A percentile compares a stretch with the other conserved stretches of the same genome.
phyloP scores from a whole-genome alignment of 768 basidiomycete species.

The Dentipellis sp. region DNA sequence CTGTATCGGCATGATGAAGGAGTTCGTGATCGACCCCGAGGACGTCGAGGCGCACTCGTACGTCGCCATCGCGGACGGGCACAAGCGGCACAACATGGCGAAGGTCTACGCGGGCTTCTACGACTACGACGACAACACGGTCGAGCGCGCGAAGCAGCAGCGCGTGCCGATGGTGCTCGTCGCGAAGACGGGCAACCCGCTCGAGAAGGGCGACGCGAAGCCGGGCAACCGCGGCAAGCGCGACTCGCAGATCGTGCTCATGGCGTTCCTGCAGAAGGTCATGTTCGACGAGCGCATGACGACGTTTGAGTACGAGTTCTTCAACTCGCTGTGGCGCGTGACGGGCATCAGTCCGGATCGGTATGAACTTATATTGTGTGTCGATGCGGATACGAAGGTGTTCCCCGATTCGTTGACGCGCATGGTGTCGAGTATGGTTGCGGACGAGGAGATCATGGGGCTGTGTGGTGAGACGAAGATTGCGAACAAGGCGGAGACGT shows the following conservation, averaged over 20 bases:
- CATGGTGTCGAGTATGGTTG: constrained; percentile 95
- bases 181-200: constrained; percentile 90
- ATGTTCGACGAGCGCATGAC: constrained; percentile 99
- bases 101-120: constrained; percentile 98
- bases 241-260: constrained; percentile 94
- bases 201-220: constrained; percentile 82
- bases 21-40: constrained; percentile 66
- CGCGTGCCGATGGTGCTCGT: constrained; percentile 93
- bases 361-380: constrained; percentile 91
- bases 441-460: constrained; percentile 98
- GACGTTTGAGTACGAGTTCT: constrained; percentile 99
- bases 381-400: constrained; percentile 97
- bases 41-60: constrained; percentile 95
- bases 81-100: constrained; percentile 99
- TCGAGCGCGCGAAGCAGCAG: constrained; percentile 90
- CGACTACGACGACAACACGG: constrained; percentile 83
- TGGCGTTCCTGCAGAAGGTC: constrained; percentile 97
- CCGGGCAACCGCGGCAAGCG: constrained; percentile 99
- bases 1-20: constrained; percentile 94
- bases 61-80: constrained; percentile 98
- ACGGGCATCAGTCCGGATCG: constrained; percentile 94
- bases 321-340: constrained; percentile 94
- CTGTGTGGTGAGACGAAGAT: constrained; percentile 99
- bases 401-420: constrained; percentile 97
- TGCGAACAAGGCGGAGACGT: constrained; percentile 97